Base-by-base conservation (phyloP, 2,329 filamentous ascomycete species). In the Diplodia scrobiculata region DNA sequence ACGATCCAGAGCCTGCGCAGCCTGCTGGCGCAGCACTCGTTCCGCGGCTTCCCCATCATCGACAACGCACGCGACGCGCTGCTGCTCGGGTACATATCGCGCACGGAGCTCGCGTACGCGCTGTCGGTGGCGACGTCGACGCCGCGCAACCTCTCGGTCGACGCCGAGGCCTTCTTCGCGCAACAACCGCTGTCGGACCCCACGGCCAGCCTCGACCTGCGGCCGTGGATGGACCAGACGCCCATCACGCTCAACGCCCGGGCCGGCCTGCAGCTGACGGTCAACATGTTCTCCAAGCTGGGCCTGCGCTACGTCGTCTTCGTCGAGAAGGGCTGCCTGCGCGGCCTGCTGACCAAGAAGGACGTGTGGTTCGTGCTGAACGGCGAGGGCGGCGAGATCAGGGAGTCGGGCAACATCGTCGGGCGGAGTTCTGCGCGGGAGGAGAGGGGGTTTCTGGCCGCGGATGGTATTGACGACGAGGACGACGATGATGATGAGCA, bases 171-270 rank as follows among this genome's bases (percentile, higher is more conserved):
- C 51, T 92, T 90, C 78, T 97, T 99, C 79, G 84, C 87, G 0
- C 91, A 96, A 74, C 90, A 93, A 73, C 89, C 91, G 2, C 87
- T 94, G 41, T 73, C 75, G 2, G 91, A 96, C 72, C 90, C 91
- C 0, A 82, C 84, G 21, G 84, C 87, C 17, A 92, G 89, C 0
- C 86, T 99, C 47, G 95, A 99, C 78, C 84, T 99, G 11, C 84
- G 94, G 7, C 93, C 93, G 2, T 99, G 95, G 95, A 97, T 99
- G 92, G 95, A 99, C 77, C 94, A 97, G 77, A 99, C 95, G 0
- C 95, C 95, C 0, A 90, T 99, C 54, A 98, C 95, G 0, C 83
- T 98, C 19, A 91, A 92, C 50, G 88, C 87, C 25, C 86, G 88
- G 69, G 88, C 88, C 17, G 89, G 84, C 67, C 87, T 99, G 68